Percentiles rank a stretch among this genome's conserved stretches.
phyloP scores from a whole-genome alignment of 2,329 filamentous ascomycete genomes.

The Aspergillus versicolor region DNA sequence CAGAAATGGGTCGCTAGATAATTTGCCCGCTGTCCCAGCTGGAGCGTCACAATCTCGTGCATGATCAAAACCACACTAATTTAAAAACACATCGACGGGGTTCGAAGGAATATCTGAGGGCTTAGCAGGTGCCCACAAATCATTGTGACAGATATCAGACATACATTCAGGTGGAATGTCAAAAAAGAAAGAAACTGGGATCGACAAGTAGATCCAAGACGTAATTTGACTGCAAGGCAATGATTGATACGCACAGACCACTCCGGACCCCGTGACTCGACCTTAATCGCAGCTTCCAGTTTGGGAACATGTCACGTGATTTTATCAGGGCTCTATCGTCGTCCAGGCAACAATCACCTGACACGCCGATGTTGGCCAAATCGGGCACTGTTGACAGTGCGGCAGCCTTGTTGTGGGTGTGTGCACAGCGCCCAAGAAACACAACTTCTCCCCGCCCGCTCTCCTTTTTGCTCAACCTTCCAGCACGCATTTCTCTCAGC shows the following conservation, averaged over 20 bases:
- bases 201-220: not conserved
- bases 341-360: constrained; percentile 34
- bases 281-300: not conserved
- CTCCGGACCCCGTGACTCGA: not conserved
- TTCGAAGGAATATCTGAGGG: constrained; percentile 2
- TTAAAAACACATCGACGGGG: not conserved
- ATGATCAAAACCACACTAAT: constrained; percentile 49
- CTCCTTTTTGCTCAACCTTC: constrained; percentile 12
- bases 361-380: constrained; percentile 19
- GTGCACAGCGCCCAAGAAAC: constrained; percentile 24
- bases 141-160: not conserved
- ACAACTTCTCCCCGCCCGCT: not conserved
- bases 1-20: constrained; percentile 95
- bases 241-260: constrained; percentile 11
- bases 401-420: constrained; percentile 20
- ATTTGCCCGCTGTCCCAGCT: constrained; percentile 90
- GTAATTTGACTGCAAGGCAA: not conserved
- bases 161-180: constrained; percentile 1
- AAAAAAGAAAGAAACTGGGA: not conserved
- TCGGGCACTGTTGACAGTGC: constrained; percentile 14
- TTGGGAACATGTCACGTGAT: constrained; percentile 23
- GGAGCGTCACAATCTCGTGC: constrained; percentile 93
- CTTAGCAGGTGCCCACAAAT: not conserved
- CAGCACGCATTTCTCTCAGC: not conserved
- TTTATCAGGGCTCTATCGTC: constrained; percentile 20